These are phyloP conservation scores for Lagerstroemia speciosa DNA, from an alignment of 345 rosid species.

Conservation along the genomic window DNA sequence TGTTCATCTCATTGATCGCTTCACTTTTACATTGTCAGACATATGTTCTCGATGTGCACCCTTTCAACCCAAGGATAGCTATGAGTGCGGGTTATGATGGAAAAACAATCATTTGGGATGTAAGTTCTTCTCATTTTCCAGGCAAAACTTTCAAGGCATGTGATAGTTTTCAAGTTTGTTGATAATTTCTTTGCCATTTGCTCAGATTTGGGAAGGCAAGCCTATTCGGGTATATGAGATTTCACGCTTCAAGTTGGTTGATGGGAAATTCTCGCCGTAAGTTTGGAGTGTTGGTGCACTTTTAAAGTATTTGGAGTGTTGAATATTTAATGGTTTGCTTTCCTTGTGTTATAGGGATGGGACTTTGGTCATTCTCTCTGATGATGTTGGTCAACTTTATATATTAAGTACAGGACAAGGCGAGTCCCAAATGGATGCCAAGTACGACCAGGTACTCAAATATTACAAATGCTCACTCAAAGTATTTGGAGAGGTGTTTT, in stretches of 20 bases:
- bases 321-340: background rate
- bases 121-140: conserved; percentile 42
- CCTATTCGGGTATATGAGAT: conserved; percentile 85
- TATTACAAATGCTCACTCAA: conserved; percentile 5
- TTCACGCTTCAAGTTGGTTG: conserved; percentile 91
- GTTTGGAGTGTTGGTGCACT: conserved; percentile 13
- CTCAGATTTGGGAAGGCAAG: conserved; percentile 96
- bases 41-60: conserved; percentile 96
- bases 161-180: conserved; percentile 11
- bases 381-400: conserved; percentile 95
- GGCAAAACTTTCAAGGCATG: conserved; percentile 10
- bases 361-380: conserved; percentile 91
- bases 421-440: conserved; percentile 85
- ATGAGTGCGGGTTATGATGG: conserved; percentile 99
- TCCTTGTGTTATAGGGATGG: conserved; percentile 60
- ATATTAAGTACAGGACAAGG: conserved; percentile 94
- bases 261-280: conserved; percentile 99
- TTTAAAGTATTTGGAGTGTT: background rate
- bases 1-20: conserved; percentile 10
- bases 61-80: conserved; percentile 95
- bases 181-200: conserved; percentile 13
- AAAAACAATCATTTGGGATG: conserved; percentile 95
- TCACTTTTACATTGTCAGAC: conserved; percentile 45
- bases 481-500: conserved; percentile 1
- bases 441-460: conserved; percentile 85